Evolutionary conservation across 1,139 yeast genomes (phyloP).

Genomic region (Spencermartinsiella ligniputridi): DNA sequence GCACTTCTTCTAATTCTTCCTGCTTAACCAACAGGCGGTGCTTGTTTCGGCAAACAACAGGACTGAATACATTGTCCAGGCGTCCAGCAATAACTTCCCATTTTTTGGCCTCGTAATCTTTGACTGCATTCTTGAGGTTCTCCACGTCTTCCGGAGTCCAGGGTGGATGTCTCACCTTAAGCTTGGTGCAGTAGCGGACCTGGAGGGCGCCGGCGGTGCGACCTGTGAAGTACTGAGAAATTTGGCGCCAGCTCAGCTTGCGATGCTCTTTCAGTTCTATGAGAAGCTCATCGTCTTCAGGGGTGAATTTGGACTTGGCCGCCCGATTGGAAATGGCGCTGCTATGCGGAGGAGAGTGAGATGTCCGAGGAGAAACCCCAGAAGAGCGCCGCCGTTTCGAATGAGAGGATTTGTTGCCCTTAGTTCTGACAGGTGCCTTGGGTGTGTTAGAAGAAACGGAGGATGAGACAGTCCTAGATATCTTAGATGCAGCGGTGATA

Average conservation of each 20-base stretch:
- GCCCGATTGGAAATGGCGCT: not conserved
- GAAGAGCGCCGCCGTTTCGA: conserved; percentile 1
- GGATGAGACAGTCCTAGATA: no score
- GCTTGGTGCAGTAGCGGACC: conserved; percentile 31
- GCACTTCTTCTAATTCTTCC: no score
- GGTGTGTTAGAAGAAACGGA: no score
- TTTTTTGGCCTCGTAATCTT: conserved; percentile 26
- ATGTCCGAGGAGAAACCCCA: not conserved
- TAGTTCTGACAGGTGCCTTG: no score
- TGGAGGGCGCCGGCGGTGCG: conserved; percentile 31
- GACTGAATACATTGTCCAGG: conserved; percentile 24
- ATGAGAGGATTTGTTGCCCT: no score
- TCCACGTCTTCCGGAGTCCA: conserved; percentile 27
- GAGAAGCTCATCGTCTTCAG: conserved; percentile 27
- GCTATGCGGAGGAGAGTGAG: not conserved
- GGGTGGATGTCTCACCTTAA: conserved; percentile 19
- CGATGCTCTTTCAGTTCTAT: conserved; percentile 27
- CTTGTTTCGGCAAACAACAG: conserved; percentile 23
- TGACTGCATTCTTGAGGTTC: conserved; percentile 21
- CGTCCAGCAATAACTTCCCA: conserved; percentile 26
- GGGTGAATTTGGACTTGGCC: conserved; percentile 27
- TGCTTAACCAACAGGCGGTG: not conserved
- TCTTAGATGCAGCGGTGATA: no score
- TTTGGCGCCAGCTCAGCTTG: conserved; percentile 29
- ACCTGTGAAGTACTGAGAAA: conserved; percentile 29